Percentiles rank a stretch among this genome's conserved stretches.
Evolutionary conservation across 257 asterid species (phyloP).

Genomic region (Lithospermum erythrorhizon): DNA sequence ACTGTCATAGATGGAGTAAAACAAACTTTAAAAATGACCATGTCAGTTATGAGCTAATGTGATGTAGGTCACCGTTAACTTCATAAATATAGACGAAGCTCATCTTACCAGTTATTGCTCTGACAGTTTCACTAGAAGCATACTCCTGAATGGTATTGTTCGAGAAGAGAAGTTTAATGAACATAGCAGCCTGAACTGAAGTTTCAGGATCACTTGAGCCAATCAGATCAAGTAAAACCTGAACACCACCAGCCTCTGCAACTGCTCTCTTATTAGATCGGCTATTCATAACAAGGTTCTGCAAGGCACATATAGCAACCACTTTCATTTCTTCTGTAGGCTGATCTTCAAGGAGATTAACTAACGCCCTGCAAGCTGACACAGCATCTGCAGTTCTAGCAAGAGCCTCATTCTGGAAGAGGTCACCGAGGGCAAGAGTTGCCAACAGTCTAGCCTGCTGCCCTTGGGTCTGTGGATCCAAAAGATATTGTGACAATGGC

Average conservation of each 20-base stretch:
- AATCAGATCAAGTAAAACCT: constrained; percentile 90
- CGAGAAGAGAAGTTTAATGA: constrained; percentile 82
- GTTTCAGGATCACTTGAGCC: constrained; percentile 92
- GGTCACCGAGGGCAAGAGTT: constrained; percentile 93
- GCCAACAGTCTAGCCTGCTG: constrained; percentile 95
- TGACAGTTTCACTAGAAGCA: constrained; percentile 98
- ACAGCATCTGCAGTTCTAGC: constrained; percentile 91
- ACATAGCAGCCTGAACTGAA: constrained; percentile 97
- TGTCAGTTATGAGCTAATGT: background rate
- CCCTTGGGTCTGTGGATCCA: constrained; percentile 98
- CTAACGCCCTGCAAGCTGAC: constrained; percentile 94
- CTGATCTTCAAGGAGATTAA: constrained; percentile 96
- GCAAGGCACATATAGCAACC: constrained; percentile 88
- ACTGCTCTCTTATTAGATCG: constrained; percentile 94
- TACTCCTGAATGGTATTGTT: constrained; percentile 95
- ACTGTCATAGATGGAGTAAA: too few relatives aligned
- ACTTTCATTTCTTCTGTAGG: constrained; percentile 99
- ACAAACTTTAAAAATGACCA: background rate
- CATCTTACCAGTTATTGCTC: constrained; percentile 86
- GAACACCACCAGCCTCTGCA: constrained; percentile 99
- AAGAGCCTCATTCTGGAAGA: constrained; percentile 90
- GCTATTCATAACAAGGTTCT: constrained; percentile 94
- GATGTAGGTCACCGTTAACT: background rate
- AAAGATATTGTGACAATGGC: constrained; percentile 88
- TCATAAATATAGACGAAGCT: background rate